Base-by-base conservation (phyloP, 345 rosid species). In the Brassica rapa region DNA sequence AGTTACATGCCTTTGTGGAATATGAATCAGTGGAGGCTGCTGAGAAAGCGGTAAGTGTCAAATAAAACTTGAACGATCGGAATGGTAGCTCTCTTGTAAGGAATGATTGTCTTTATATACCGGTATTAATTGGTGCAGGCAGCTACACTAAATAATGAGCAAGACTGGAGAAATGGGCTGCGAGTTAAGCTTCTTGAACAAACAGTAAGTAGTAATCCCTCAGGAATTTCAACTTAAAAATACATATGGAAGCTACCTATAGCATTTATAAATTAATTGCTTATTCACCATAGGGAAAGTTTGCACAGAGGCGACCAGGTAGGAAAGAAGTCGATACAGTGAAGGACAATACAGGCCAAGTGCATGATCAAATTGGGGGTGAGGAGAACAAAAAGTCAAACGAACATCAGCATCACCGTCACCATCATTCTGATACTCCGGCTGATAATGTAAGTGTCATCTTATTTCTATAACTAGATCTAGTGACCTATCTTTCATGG, bases 161-260 rank as follows among this genome's bases (percentile, higher is more conserved):
- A 81, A 24, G 97, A 94, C 79, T 94, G 98, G 98, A 88, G 98
- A 87, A 91, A 89, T 81, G 98, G 98, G 64, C 70, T 94, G 85
- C 88, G 84, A 41, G 98, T 92, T 66, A 94, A 89, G 84, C 91
- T 86, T 85, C 90, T 89, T 39, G 91, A 85, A 67, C 85, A 77
- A 80, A 62, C 71, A 83, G 98, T 94, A 84, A 69, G 84, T 74
- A 62, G 83, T 74, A 65, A 30, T 66, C 8, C 5, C 39, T 30
- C 23, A 41, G 51, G 32, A 63, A 32, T 72, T 49, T 8, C 6
- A 43, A 62, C 66, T 2, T 33, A 19, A 10, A 30, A 65, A 41
- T 12, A 8, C 68, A 60, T 21, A 21, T 66, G 75, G 56, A 80
- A 46, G 7, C 70, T 55, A 63, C 55, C 29, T n/a, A 8, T 66